A percentile compares a stretch with the other conserved stretches of the same genome.
Conservation (phyloP, 768 basidiomycete genomes). For the Roridomyces roridus region DNA sequence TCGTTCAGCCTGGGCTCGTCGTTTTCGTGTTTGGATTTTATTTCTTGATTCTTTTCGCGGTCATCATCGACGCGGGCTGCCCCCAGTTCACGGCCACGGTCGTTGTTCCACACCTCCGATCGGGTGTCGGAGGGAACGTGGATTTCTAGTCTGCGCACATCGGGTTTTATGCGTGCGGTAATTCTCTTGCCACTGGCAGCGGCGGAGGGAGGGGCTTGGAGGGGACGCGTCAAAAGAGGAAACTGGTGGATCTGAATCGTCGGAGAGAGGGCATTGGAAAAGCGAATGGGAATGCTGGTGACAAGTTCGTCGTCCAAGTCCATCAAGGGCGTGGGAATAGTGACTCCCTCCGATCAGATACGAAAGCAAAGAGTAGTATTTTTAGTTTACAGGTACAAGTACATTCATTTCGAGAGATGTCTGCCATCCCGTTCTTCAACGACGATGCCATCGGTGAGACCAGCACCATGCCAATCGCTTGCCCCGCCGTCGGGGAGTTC, state of each 20-base stretch:
- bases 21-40: constrained; percentile 43
- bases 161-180: constrained; percentile 72
- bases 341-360: no score
- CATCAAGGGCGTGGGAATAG: constrained; percentile 4
- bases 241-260: constrained; percentile 83
- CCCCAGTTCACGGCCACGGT: constrained; percentile 71
- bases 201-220: constrained; percentile 82
- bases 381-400: no score
- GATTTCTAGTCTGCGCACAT: constrained; percentile 68
- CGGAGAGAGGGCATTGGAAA: constrained; percentile 63
- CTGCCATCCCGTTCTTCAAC: no score
- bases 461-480: no score
- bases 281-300: constrained; percentile 73
- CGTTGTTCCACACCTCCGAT: constrained; percentile 81
- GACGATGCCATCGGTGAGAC: no score
- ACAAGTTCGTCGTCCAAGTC: constrained; percentile 65
- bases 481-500: background rate
- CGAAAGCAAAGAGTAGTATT: no score
- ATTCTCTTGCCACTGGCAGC: constrained; percentile 76
- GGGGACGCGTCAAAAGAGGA: constrained; percentile 74
- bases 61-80: constrained; percentile 75
- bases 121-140: constrained; percentile 85
- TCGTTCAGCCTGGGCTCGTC: constrained; percentile 73
- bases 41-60: constrained; percentile 75
- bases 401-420: no score